A percentile compares a stretch with the other conserved stretches of the same genome.
Evolutionary conservation across 2,329 filamentous ascomycete species (phyloP).

Genomic region (Thyridium curvatum): DNA sequence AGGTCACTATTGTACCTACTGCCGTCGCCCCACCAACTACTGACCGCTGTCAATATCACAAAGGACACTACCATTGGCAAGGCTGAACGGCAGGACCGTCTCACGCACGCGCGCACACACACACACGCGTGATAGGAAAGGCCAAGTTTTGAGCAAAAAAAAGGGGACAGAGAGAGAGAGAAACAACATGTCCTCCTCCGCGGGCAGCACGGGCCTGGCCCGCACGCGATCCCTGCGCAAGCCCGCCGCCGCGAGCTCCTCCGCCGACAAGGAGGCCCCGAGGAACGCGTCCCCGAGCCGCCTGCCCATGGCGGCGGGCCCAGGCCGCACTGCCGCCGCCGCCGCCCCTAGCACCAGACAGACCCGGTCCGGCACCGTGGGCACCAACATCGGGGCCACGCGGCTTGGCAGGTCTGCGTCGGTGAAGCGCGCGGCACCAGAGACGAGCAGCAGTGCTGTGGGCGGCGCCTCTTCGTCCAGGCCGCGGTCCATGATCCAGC

Average conservation of each 20-base stretch:
- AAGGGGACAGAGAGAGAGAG: no score
- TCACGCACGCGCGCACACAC: no score
- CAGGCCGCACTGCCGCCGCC: not conserved
- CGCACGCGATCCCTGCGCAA: conserved; percentile 44
- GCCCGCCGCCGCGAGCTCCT: conserved; percentile 17
- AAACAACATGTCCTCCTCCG: conserved; percentile 31
- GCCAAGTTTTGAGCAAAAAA: no score
- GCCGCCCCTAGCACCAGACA: conserved; percentile 1
- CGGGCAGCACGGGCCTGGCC: conserved; percentile 19
- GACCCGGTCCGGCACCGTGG: not conserved
- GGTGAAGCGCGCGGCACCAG: no score
- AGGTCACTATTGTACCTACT: no score
- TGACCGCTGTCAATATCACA: not conserved
- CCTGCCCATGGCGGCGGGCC: conserved; percentile 27
- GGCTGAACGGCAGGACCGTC: no score
- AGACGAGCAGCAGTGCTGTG: conserved; percentile 1
- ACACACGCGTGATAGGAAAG: no score
- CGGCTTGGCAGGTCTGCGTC: no score
- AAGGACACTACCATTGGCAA: no score
- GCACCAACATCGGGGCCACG: no score
- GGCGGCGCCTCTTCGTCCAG: conserved; percentile 8
- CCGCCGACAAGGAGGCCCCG: conserved; percentile 5
- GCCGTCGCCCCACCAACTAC: not conserved
- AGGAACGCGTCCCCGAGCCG: conserved; percentile 41
- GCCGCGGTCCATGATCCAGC: no score